Base-by-base conservation (phyloP, 2,329 filamentous ascomycete genomes). In the Apiospora sp. region DNA sequence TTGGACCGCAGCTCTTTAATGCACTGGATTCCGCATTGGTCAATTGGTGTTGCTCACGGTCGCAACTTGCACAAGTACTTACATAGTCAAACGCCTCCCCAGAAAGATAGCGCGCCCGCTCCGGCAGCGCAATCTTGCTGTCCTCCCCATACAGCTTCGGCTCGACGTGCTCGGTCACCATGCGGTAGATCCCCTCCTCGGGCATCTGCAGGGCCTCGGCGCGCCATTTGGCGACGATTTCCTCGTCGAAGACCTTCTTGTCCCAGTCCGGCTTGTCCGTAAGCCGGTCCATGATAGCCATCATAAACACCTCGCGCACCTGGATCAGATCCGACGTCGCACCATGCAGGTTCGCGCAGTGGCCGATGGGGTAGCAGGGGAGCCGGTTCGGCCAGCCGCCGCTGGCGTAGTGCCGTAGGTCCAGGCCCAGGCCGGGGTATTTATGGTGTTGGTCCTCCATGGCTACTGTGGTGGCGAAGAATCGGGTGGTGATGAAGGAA, bases 1-100 rank as follows among this genome's bases (percentile, higher is more conserved):
- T 90, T 89, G 76, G 83, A 84, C 16, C 80, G 82, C 0, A 90
- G 82, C 75, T 90, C 88, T 10, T 80, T 75, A 37, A 88, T 80
- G 72, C 79, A 83, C 58, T 64, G 13, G 1, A 8, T 0, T 7
- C 12, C 8, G 30, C 46, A 10, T n/a, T 3, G 37, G 37, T 41
- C 37, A 13, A 78, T 80, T 44, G 34, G 41, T 7, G 27, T n/a
- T n/a, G n/a, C n/a, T n/a, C n/a, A n/a, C n/a, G n/a, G n/a, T n/a
- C n/a, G n/a, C n/a, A n/a, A n/a, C n/a, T n/a, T 54, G 75, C 75
- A 8, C 22, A 3, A 8, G 4, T 64, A 34, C 58, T 1, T 13
- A 64, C 58, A 70, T 75, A 79, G 67, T 80, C 76, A 69, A 81
- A 78, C 1, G 69, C 71, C 13, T 72, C 64, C 19, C 72, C 71